phyloP scores from a whole-genome alignment of 2,329 filamentous ascomycete genomes.

The Pseudocercospora eumusae region DNA sequence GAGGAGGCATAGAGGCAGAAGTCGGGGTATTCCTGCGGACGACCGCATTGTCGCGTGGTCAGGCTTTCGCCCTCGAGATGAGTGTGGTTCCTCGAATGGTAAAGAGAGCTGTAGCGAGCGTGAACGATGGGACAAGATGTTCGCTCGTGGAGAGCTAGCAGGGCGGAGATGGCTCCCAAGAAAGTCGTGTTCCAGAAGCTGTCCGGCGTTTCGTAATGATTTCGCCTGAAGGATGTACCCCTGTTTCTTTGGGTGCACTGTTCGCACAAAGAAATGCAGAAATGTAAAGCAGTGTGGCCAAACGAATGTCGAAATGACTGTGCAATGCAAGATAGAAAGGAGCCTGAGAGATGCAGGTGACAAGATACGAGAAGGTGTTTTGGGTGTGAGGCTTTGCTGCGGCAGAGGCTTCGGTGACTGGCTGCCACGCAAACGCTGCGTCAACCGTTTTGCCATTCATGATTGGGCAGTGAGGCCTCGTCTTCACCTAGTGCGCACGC shows the following conservation, averaged over 20 bases:
- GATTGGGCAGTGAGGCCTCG: slow-evolving; percentile 26
- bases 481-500: slow-evolving; percentile 13
- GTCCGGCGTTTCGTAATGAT: slow-evolving; percentile 18
- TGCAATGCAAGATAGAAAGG: slow-evolving; percentile 1
- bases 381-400: slow-evolving; percentile 18
- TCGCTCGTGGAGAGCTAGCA: neutral
- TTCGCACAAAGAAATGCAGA: neutral
- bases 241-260: slow-evolving; percentile 15
- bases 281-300: neutral
- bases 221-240: slow-evolving; percentile 9
- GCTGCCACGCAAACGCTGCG: slow-evolving; percentile 14
- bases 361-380: slow-evolving; percentile 22
- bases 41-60: slow-evolving; percentile 36
- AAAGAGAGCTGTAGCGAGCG: neutral
- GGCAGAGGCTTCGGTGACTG: slow-evolving; percentile 15
- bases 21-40: slow-evolving; percentile 20
- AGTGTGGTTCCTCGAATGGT: neutral
- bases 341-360: slow-evolving; percentile 12
- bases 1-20: slow-evolving; percentile 37
- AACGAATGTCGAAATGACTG: neutral
- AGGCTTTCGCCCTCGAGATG: slow-evolving; percentile 22
- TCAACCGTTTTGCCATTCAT: slow-evolving; percentile 13
- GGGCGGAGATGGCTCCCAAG: neutral
- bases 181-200: slow-evolving; percentile 19
- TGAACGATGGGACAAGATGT: neutral